These are phyloP conservation scores for Yamadazyma triangularis DNA, from an alignment of 1,139 yeast genomes.

Conservation along the genomic window DNA sequence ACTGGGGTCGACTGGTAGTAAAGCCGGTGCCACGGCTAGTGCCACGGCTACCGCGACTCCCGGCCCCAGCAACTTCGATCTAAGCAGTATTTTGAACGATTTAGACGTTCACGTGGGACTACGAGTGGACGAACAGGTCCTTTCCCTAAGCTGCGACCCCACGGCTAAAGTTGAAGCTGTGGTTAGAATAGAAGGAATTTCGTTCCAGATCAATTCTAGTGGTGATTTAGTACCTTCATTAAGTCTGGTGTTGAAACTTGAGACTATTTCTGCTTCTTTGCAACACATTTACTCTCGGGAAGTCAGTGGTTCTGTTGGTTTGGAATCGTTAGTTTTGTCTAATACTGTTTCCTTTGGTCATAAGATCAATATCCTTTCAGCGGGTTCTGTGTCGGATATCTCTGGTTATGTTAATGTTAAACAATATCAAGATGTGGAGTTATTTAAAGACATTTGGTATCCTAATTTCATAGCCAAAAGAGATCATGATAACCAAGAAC, in stretches of 20 bases:
- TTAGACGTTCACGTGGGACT: slow-evolving; percentile 64
- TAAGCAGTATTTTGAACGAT: slow-evolving; percentile 39
- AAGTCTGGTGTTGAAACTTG: slow-evolving; percentile 39
- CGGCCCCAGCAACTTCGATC: slow-evolving; percentile 17
- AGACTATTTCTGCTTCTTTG: slow-evolving; percentile 59
- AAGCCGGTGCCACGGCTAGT: slow-evolving; percentile 1
- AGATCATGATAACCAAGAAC: slow-evolving; percentile 3
- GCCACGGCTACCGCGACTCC: slow-evolving; percentile 2
- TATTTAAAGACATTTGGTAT: slow-evolving; percentile 84
- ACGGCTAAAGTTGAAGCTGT: slow-evolving; percentile 88
- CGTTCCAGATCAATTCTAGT: slow-evolving; percentile 54
- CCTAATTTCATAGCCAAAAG: slow-evolving; percentile 27
- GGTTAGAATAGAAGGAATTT: slow-evolving; percentile 64
- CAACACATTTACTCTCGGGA: slow-evolving; percentile 92
- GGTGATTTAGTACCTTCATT: slow-evolving; percentile 17
- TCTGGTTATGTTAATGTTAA: slow-evolving; percentile 68
- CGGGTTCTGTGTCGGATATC: slow-evolving; percentile 54
- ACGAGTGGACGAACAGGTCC: slow-evolving; percentile 64
- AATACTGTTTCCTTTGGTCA: slow-evolving; percentile 35
- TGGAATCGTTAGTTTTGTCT: slow-evolving; percentile 47
- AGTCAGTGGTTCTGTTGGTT: slow-evolving; percentile 67
- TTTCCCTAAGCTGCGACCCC: slow-evolving; percentile 86
- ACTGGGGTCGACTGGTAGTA: not conserved
- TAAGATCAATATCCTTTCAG: slow-evolving; percentile 39
- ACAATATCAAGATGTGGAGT: slow-evolving; percentile 80